phyloP scores from a whole-genome alignment of 345 rosid species.

The Limnanthes douglasii region DNA sequence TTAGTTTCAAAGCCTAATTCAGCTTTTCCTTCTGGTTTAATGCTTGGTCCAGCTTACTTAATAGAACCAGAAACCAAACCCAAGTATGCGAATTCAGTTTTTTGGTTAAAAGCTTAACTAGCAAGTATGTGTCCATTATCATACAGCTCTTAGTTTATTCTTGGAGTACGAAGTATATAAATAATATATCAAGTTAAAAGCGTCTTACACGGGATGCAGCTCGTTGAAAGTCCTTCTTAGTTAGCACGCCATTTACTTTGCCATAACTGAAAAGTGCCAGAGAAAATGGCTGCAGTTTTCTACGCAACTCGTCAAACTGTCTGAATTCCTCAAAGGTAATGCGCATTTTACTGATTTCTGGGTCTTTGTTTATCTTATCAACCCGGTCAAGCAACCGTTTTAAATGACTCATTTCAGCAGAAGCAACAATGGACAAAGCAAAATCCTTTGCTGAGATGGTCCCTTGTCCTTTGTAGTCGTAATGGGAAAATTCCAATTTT shows the following conservation, averaged over 20 bases:
- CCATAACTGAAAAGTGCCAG: slow-evolving; percentile 85
- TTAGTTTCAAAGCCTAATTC: too few species aligned
- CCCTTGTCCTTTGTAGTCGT: slow-evolving; percentile 57
- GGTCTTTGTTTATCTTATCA: slow-evolving; percentile 31
- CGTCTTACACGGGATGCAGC: slow-evolving; percentile 69
- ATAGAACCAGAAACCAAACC: too few species aligned
- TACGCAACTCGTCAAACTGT: slow-evolving; percentile 68
- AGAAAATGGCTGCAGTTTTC: slow-evolving; percentile 59
- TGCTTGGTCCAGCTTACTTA: too few species aligned
- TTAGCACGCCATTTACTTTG: slow-evolving; percentile 60
- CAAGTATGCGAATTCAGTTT: too few species aligned
- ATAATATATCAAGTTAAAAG: not conserved
- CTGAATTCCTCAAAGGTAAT: slow-evolving; percentile 64
- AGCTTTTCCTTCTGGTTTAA: too few species aligned
- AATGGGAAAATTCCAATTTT: slow-evolving; percentile 80
- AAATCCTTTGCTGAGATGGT: slow-evolving; percentile 83
- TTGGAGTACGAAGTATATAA: too few species aligned
- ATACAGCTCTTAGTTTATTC: too few species aligned
- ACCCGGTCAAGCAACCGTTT: slow-evolving; percentile 54
- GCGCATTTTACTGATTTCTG: slow-evolving; percentile 33
- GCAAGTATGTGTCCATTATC: too few species aligned
- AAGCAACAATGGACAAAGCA: slow-evolving; percentile 87
- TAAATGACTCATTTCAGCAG: slow-evolving; percentile 75
- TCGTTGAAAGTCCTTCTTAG: slow-evolving; percentile 66
- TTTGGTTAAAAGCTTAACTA: too few species aligned